A percentile compares a stretch with the other conserved stretches of the same genome.
Evolutionary conservation across 345 rosid species (phyloP).

Genomic region (sweet orange (Citrus sinensis)): DVS_A1.0 CM039162.1:10491501-10492000

Average conservation of each 20-base stretch:
- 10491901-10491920: slow-evolving; percentile 16
- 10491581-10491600: slow-evolving; percentile 37
- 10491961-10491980: slow-evolving; percentile 81
- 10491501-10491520: slow-evolving; percentile 3
- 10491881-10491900: background rate
- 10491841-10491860: slow-evolving; percentile 74
- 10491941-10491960: slow-evolving; percentile 83
- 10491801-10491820: slow-evolving; percentile 92
- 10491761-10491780: slow-evolving; percentile 47
- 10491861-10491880: slow-evolving; percentile 41
- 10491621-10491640: slow-evolving; percentile 88
- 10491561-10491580: slow-evolving; percentile 6
- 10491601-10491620: slow-evolving; percentile 99
- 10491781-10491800: slow-evolving; percentile 92
- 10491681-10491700: slow-evolving; percentile 45
- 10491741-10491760: slow-evolving; percentile 18
- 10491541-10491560: background rate
- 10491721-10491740: slow-evolving; percentile 8
- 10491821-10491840: slow-evolving; percentile 96
- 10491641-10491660: slow-evolving; percentile 93
- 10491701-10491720: background rate
- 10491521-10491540: slow-evolving; percentile 18
- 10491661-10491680: slow-evolving; percentile 70
- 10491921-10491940: slow-evolving; percentile 41
- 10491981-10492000: slow-evolving; percentile 84